These are phyloP conservation scores for Trypanosoma theileri DNA, from an alignment of 208 protist genomes.

Conservation along the genomic window DNA sequence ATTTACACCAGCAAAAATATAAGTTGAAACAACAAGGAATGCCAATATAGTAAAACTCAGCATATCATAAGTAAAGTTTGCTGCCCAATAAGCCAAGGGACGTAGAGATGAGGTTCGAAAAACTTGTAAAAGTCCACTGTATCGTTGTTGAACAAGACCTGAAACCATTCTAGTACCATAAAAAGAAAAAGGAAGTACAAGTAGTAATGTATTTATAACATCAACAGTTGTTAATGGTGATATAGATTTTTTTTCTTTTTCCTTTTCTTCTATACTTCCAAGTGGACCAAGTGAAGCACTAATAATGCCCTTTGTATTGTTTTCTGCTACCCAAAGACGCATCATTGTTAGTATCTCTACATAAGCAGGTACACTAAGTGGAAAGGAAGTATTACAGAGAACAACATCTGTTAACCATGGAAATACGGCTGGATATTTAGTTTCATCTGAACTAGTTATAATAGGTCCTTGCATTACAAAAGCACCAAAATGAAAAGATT, in stretches of 20 bases:
- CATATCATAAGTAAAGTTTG: slow-evolving; percentile 33
- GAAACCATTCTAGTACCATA: slow-evolving; percentile 21
- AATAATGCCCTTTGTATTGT: slow-evolving; percentile 18
- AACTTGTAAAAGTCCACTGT: slow-evolving; percentile 22
- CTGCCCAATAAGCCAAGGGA: slow-evolving; percentile 21
- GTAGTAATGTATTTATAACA: slow-evolving; percentile 19
- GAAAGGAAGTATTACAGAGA: slow-evolving; percentile 27
- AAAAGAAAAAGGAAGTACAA: slow-evolving; percentile 35
- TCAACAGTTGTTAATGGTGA: background rate
- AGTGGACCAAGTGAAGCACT: slow-evolving; percentile 12
- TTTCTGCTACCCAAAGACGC: slow-evolving; percentile 16
- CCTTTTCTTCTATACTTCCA: background rate
- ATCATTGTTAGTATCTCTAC: slow-evolving; percentile 19
- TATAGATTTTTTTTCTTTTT: background rate
- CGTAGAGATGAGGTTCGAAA: slow-evolving; percentile 17
- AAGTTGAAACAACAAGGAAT: slow-evolving; percentile 13
- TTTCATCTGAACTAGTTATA: background rate
- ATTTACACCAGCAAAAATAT: background rate
- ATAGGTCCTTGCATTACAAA: slow-evolving; percentile 24
- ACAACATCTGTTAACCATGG: slow-evolving; percentile 29
- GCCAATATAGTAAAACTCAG: slow-evolving; percentile 16
- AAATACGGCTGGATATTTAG: background rate
- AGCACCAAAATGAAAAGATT: slow-evolving; percentile 16
- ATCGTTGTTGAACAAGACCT: slow-evolving; percentile 24
- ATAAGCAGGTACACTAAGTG: slow-evolving; percentile 17